These are phyloP conservation scores for Escovopsis sp. DNA, from an alignment of 2,329 filamentous ascomycete species.

Conservation along the genomic window DNA sequence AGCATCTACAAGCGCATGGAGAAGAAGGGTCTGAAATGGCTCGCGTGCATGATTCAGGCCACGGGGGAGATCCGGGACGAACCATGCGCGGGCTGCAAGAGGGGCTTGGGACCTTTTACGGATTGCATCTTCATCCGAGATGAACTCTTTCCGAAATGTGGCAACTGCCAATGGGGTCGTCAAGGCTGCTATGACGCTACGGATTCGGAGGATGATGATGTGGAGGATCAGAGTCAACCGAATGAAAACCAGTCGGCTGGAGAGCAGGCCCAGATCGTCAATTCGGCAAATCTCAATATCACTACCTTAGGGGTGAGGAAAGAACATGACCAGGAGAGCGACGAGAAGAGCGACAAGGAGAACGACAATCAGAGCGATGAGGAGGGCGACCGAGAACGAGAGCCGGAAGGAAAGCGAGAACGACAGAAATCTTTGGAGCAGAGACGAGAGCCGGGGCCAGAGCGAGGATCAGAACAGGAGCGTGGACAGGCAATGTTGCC, in stretches of 20 bases:
- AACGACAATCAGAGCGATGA: too few relatives aligned
- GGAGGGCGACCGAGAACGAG: too few relatives aligned
- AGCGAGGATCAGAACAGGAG: too few relatives aligned
- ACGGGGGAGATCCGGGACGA: slow-evolving; percentile 26
- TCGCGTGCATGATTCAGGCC: slow-evolving; percentile 35
- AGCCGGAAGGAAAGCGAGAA: too few relatives aligned
- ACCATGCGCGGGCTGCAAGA: slow-evolving; percentile 27
- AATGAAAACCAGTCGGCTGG: too few relatives aligned
- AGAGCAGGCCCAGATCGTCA: too few relatives aligned
- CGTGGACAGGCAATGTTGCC: too few relatives aligned
- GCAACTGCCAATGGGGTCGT: slow-evolving; percentile 36
- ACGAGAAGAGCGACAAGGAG: too few relatives aligned
- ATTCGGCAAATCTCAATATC: too few relatives aligned
- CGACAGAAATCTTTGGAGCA: too few relatives aligned
- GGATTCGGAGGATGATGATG: slow-evolving; percentile 8
- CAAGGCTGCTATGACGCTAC: slow-evolving; percentile 20
- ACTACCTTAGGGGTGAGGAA: not conserved
- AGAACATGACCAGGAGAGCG: not conserved
- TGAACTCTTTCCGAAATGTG: slow-evolving; percentile 30
- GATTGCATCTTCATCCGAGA: slow-evolving; percentile 29
- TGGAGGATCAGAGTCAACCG: too few relatives aligned
- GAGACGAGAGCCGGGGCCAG: too few relatives aligned
- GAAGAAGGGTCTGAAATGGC: slow-evolving; percentile 29
- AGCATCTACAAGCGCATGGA: slow-evolving; percentile 28
- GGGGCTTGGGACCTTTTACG: slow-evolving; percentile 28